A percentile compares a stretch with the other conserved stretches of the same genome.
Conservation (phyloP, 805 yeast genomes). For the Cyberlindnera americana region DNA sequence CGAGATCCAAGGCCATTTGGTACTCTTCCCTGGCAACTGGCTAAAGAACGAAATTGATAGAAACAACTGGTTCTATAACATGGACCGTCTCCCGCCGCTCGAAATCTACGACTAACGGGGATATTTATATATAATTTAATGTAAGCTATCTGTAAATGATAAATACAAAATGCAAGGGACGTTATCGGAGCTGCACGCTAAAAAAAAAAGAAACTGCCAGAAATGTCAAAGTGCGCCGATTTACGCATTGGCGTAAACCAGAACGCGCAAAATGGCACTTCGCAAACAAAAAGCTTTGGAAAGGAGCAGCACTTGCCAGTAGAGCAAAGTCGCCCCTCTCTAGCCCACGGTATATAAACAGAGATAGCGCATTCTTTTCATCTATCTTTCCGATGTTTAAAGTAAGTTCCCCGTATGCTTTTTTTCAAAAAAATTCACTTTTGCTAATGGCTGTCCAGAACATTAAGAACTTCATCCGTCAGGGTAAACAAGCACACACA, state of each 20-base stretch:
- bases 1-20: slow-evolving; percentile 82
- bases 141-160: too few species aligned
- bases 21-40: slow-evolving; percentile 93
- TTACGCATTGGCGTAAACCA: too few species aligned
- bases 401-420: background rate
- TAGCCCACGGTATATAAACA: too few species aligned
- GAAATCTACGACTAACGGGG: slow-evolving; percentile 90
- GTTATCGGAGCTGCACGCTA: too few species aligned
- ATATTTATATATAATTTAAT: too few species aligned
- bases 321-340: too few species aligned
- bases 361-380: too few species aligned
- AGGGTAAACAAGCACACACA: slow-evolving; percentile 37
- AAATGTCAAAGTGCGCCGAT: too few species aligned
- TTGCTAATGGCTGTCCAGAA: slow-evolving; percentile 28
- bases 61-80: slow-evolving; percentile 92
- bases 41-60: slow-evolving; percentile 78
- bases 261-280: too few species aligned
- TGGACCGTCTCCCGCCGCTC: slow-evolving; percentile 91
- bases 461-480: slow-evolving; percentile 41
- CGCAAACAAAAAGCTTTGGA: too few species aligned
- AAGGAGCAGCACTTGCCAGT: background rate
- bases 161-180: background rate
- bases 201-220: too few species aligned
- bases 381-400: background rate
- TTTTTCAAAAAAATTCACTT: background rate